Evolutionary conservation across 805 yeast species (phyloP), one percentile per base, ranked within the genome.

Genomic region (Barnettozyma vustinii): DNA sequence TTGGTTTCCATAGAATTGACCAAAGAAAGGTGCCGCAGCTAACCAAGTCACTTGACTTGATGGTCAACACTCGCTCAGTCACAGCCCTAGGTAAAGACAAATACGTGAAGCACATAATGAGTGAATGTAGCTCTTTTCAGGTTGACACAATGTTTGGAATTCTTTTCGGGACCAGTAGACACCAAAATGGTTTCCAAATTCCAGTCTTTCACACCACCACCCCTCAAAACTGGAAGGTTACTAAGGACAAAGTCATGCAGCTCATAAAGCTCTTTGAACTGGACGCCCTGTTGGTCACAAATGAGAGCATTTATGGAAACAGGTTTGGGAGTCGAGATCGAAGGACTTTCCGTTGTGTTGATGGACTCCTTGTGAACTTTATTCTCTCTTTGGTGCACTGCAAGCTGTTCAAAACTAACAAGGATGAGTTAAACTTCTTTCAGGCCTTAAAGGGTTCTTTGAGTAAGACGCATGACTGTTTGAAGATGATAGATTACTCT

Each of bases 371-470:
- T n/a, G 12, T 35, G 4, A 16, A 40, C 35, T 25, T 15, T 27
- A 23, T 40, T 26, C 43, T 40, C 33, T 40, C 35, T 21, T n/a
- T 40, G 20, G 43, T 27, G 13, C 43, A 40, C 21, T 40, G 12
- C 35, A 25, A 26, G 21, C 25, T 23, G 13, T 39, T 39, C 41
- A 39, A 21, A 7, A 21, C 27, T 39, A 6, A 5, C 41, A 19
- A 23, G 13, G 41, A 39, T 39, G 27, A 39, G 30, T 9, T 39
- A 13, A 15, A 21, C 27, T 39, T 39, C 41, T 39, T 39, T 15
- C 10, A 23, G 20, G 18, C n/a, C 7, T 16, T 40, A n/a, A 25
- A 9, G 18, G 5, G 7, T n/a, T 40, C 43, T n/a, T 16, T 16
- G 8, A 25, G 26, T 9, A 40, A 40, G 33, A 40, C 43, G 7